Evolutionary conservation across 345 rosid genomes (phyloP).

Genomic region (Moricandia arvensis): DNA sequence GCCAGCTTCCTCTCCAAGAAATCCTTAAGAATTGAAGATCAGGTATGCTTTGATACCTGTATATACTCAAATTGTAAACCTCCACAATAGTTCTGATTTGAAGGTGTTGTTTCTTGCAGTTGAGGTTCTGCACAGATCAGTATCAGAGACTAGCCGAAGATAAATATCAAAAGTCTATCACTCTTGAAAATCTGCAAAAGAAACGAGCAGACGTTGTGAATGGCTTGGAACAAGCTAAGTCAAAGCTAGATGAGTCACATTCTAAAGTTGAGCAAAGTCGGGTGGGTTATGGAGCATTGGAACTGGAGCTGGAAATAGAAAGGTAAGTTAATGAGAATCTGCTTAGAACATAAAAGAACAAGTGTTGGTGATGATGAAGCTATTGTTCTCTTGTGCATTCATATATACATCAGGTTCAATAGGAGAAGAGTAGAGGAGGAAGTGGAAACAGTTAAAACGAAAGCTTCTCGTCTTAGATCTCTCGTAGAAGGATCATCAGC

Average conservation of each 20-base stretch:
- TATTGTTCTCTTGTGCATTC: not conserved
- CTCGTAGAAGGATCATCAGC: constrained; percentile 68
- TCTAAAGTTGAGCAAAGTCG: constrained; percentile 59
- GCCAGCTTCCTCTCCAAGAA: constrained; percentile 64
- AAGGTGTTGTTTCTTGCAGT: constrained; percentile 51
- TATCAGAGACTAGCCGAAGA: constrained; percentile 74
- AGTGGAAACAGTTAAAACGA: constrained; percentile 62
- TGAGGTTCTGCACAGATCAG: constrained; percentile 62
- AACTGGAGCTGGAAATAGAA: constrained; percentile 66
- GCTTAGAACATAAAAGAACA: not conserved
- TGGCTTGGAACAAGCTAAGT: constrained; percentile 62
- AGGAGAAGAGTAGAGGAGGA: constrained; percentile 85
- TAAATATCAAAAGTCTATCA: constrained; percentile 48
- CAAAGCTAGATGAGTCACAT: constrained; percentile 61
- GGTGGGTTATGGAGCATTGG: constrained; percentile 49
- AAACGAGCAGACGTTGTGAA: constrained; percentile 56
- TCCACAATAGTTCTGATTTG: not conserved
- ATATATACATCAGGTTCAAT: constrained; percentile 50
- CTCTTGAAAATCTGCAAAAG: constrained; percentile 60
- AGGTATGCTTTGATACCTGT: constrained; percentile 45
- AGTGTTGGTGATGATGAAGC: constrained; percentile 7
- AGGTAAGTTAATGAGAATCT: constrained; percentile 45
- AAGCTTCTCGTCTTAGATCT: constrained; percentile 53
- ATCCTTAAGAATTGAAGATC: constrained; percentile 77
- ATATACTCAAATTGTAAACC: not conserved